A percentile compares a stretch with the other conserved stretches of the same genome.
phyloP scores from a whole-genome alignment of 1,139 yeast genomes.

The Protomyces macrosporus region DNA sequence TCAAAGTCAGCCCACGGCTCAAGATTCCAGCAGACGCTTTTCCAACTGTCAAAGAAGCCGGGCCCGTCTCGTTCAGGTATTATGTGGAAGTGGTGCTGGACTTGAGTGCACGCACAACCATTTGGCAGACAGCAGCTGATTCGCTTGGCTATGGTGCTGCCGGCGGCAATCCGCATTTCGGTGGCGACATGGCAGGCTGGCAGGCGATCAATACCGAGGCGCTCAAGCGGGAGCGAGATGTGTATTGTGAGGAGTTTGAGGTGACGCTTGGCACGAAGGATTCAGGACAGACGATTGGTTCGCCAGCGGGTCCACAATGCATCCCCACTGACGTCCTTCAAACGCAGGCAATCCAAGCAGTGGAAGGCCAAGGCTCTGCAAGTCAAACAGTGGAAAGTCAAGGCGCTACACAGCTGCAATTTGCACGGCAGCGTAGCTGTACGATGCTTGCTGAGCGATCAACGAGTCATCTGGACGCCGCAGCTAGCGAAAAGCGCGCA shows the following conservation, averaged over 20 bases:
- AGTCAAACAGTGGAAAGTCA: background rate
- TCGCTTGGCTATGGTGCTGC: background rate
- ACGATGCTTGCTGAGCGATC: background rate
- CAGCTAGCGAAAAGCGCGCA: background rate
- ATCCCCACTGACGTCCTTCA: background rate
- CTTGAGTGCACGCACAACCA: conserved; percentile 45
- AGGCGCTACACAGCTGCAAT: background rate
- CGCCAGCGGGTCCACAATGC: background rate
- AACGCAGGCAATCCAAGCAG: background rate
- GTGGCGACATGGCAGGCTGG: background rate
- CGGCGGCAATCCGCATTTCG: background rate
- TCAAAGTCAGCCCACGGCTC: conserved; percentile 58
- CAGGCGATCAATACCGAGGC: conserved; percentile 11
- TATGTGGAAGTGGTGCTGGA: conserved; percentile 77
- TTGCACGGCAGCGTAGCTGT: background rate
- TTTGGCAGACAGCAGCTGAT: background rate
- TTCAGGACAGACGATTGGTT: background rate
- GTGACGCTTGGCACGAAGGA: conserved; percentile 15
- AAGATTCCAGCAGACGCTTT: conserved; percentile 79
- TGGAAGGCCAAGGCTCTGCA: background rate
- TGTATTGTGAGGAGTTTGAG: conserved; percentile 13
- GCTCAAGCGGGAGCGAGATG: conserved; percentile 15
- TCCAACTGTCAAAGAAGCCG: conserved; percentile 73
- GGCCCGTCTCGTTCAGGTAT: conserved; percentile 69
- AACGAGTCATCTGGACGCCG: background rate